Conservation (phyloP, 768 basidiomycete species). For the Termitomyces sp. region DNA sequence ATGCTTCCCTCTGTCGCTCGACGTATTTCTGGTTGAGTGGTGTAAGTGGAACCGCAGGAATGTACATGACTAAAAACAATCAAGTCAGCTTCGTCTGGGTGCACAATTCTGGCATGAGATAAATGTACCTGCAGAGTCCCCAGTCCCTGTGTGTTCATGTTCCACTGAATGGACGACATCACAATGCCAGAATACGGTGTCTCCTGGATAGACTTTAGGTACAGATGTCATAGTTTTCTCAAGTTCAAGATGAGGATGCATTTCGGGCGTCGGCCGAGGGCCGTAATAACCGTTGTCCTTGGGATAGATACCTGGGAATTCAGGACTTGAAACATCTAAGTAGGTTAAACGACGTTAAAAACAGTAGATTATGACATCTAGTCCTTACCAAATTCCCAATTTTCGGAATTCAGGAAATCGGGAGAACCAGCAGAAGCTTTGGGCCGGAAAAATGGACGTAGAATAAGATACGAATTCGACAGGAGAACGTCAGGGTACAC, state of each 20-base stretch:
- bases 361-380: background rate
- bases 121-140: constrained; percentile 48
- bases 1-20: constrained; percentile 53
- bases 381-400: constrained; percentile 45
- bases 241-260: constrained; percentile 66
- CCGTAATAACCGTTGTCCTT: constrained; percentile 32
- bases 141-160: constrained; percentile 43
- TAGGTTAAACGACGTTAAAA: background rate
- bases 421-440: constrained; percentile 30
- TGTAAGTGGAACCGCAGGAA: constrained; percentile 65
- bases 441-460: constrained; percentile 72
- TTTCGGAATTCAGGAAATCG: constrained; percentile 41
- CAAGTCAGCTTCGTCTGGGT: background rate
- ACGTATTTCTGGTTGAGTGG: constrained; percentile 58
- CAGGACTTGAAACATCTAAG: constrained; percentile 38
- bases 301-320: constrained; percentile 47
- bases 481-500: constrained; percentile 64
- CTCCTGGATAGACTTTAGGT: constrained; percentile 68
- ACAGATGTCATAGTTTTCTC: constrained; percentile 63
- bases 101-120: background rate
- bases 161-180: constrained; percentile 48
- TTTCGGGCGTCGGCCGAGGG: constrained; percentile 43
- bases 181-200: constrained; percentile 77
- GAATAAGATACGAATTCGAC: constrained; percentile 66
- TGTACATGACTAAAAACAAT: constrained; percentile 59